Evolutionary conservation across 345 rosid species (phyloP).

Genomic region (Lumnitzera littorea): DNA sequence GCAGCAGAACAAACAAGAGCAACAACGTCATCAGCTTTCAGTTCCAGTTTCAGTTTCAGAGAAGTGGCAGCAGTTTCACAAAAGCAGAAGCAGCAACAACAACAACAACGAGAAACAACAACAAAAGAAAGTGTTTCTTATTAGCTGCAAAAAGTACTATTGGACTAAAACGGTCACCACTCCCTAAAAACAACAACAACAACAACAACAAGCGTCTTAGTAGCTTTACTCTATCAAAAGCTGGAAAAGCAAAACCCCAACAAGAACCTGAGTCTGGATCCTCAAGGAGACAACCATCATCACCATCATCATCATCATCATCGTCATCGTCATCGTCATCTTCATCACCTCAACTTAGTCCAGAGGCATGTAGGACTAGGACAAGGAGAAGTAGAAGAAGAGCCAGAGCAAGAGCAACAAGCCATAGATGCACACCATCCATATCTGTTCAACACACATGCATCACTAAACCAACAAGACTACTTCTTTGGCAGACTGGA

Average conservation of each 20-base stretch:
- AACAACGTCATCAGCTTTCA: constrained; percentile 24
- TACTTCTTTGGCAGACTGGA: constrained; percentile 26
- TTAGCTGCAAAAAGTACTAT: too few relatives aligned
- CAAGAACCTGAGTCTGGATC: constrained; percentile 47
- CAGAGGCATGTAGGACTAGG: constrained; percentile 21
- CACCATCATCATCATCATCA: constrained; percentile 7
- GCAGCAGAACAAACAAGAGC: constrained; percentile 4
- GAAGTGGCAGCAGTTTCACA: background rate
- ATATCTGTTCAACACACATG: constrained; percentile 5
- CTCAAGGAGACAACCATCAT: constrained; percentile 39
- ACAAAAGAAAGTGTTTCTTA: too few relatives aligned
- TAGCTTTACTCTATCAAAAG: constrained; percentile 21
- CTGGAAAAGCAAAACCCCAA: constrained; percentile 37
- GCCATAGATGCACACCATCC: constrained; percentile 9
- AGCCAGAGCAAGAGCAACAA: constrained; percentile 9
- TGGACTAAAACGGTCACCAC: too few relatives aligned
- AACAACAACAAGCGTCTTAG: background rate
- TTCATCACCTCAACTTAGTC: constrained; percentile 5
- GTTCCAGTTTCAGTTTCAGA: constrained; percentile 12
- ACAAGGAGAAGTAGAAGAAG: constrained; percentile 8
- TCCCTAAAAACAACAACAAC: too few relatives aligned
- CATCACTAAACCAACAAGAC: constrained; percentile 17
- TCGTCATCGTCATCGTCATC: constrained; percentile 6
- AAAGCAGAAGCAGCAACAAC: too few relatives aligned
- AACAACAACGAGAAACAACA: too few relatives aligned